Conservation (phyloP, 2,329 filamentous ascomycete species). For the Apiospora kogelbergensis region DNA sequence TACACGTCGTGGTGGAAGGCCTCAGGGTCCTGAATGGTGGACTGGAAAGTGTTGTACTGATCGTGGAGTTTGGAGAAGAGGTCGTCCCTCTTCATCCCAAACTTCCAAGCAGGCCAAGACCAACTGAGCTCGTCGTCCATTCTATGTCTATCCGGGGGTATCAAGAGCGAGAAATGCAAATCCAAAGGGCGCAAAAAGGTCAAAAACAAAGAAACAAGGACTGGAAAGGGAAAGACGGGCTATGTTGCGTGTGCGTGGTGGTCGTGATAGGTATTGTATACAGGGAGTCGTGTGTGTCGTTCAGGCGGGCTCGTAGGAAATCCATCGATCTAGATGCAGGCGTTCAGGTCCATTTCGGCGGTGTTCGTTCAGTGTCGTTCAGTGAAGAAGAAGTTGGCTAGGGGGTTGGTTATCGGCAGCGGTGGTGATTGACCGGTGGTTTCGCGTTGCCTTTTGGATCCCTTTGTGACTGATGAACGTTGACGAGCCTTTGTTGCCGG, state of each 20-base stretch:
- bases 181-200: not conserved
- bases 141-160: conserved; percentile 24
- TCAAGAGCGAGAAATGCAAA: not conserved
- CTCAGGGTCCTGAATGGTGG: conserved; percentile 57
- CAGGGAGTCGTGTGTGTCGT: not conserved
- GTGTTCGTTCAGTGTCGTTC: conserved; percentile 5
- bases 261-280: conserved; percentile 5
- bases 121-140: conserved; percentile 54
- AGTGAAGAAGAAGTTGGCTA: conserved; percentile 2
- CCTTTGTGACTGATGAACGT: conserved; percentile 2
- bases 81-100: conserved; percentile 60
- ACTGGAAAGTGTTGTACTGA: conserved; percentile 59
- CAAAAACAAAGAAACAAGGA: not conserved
- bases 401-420: not conserved
- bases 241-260: not conserved
- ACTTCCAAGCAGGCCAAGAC: conserved; percentile 63
- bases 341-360: not conserved
- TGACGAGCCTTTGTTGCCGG: conserved; percentile 3
- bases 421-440: not conserved
- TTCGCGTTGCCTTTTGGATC: not conserved
- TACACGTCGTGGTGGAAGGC: conserved; percentile 62
- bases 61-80: conserved; percentile 58
- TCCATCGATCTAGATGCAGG: not conserved
- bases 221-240: not conserved
- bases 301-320: not conserved